These are phyloP conservation scores for Cunninghamia lanceolata DNA, from an alignment of 75 land plant species.

Conservation along the genomic window DNA sequence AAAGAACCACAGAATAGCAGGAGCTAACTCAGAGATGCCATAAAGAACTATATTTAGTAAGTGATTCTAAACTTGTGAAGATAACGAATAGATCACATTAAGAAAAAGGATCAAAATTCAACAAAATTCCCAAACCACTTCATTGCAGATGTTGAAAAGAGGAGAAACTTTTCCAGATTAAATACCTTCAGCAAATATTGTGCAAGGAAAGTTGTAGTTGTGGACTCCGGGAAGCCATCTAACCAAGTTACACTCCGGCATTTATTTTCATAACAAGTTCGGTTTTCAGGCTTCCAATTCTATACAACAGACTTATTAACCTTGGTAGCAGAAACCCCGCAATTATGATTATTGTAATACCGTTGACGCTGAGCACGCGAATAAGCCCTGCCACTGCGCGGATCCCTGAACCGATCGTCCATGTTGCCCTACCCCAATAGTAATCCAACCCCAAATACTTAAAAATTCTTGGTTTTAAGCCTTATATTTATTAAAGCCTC, in stretches of 20 bases:
- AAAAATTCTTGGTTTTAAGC: not conserved
- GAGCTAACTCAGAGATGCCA: no score
- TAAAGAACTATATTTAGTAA: no score
- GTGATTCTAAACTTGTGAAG: no score
- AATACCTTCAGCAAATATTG: constrained; percentile 50
- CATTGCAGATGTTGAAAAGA: not conserved
- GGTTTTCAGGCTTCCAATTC: not conserved
- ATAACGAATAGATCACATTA: not conserved
- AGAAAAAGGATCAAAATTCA: not conserved
- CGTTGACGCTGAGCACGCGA: not conserved
- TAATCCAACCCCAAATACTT: not conserved
- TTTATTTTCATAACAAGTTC: not conserved
- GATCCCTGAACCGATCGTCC: not conserved
- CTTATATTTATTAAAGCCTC: no score
- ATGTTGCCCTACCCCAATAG: not conserved
- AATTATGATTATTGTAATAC: not conserved
- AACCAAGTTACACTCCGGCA: constrained; percentile 12
- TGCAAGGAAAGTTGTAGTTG: constrained; percentile 50
- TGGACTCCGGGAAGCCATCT: constrained; percentile 60
- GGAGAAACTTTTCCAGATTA: not conserved
- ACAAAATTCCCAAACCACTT: not conserved
- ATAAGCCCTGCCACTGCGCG: not conserved
- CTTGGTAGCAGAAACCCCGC: not conserved
- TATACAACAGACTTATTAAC: not conserved
- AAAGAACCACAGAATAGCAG: no score